Evolutionary conservation across 495 filamentous ascomycete species (phyloP).

Genomic region (Neurospora hispaniola): DNA sequence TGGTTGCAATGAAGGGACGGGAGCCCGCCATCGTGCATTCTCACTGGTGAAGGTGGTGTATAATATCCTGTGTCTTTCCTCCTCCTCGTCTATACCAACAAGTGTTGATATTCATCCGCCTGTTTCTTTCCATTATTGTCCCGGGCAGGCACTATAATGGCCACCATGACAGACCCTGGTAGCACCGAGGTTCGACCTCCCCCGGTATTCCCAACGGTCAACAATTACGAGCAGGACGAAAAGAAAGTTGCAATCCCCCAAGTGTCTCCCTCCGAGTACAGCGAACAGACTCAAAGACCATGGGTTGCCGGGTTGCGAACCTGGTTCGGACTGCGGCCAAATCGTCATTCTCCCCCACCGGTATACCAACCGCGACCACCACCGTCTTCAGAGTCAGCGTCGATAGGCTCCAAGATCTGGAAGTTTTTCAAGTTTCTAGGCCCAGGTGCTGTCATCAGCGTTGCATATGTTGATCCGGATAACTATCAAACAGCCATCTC

Average conservation of each 20-base stretch:
- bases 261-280: not conserved
- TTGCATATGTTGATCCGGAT: conserved; percentile 22
- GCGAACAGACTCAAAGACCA: not conserved
- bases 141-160: not conserved
- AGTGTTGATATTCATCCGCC: not conserved
- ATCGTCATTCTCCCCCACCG: not conserved
- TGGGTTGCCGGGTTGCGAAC: not conserved
- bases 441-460: conserved; percentile 15
- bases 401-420: conserved; percentile 3
- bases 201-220: not conserved
- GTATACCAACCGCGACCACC: conserved; percentile 1
- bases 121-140: not conserved
- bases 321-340: not conserved
- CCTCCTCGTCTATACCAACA: not conserved
- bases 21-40: not conserved
- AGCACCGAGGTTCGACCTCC: not conserved
- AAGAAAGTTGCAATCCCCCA: not conserved
- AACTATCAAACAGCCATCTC: conserved; percentile 26
- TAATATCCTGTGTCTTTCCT: not conserved
- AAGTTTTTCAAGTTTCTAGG: conserved; percentile 13
- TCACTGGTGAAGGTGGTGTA: not conserved
- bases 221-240: not conserved
- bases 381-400: not conserved
- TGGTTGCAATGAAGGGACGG: not conserved
- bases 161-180: not conserved